Evolutionary conservation across 2,329 filamentous ascomycete genomes (phyloP).

Genomic region (Penicillium expansum): DNA sequence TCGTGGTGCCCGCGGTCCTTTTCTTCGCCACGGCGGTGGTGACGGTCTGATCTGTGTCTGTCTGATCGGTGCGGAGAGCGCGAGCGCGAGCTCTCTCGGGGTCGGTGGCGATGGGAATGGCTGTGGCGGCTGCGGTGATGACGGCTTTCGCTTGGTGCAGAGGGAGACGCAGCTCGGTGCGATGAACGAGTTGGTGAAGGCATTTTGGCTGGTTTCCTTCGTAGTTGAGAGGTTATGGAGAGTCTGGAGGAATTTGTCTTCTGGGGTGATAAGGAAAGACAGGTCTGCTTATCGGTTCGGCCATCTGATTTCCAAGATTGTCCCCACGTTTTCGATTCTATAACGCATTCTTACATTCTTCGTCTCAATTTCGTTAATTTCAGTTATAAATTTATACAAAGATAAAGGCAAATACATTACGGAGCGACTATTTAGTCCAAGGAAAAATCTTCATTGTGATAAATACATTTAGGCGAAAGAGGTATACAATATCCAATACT

Average conservation of each 20-base stretch:
- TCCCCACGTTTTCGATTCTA: background rate
- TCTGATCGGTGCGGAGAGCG: slow-evolving; percentile 36
- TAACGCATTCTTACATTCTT: background rate
- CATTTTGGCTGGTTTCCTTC: slow-evolving; percentile 10
- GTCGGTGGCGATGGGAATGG: slow-evolving; percentile 23
- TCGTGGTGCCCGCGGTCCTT: slow-evolving; percentile 24
- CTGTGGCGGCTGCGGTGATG: slow-evolving; percentile 20
- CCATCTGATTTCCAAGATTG: background rate
- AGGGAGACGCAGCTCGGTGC: slow-evolving; percentile 3
- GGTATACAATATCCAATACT: slow-evolving; percentile 18
- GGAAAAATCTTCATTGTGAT: slow-evolving; percentile 9
- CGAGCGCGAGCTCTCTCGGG: slow-evolving; percentile 32
- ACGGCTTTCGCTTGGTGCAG: slow-evolving; percentile 11
- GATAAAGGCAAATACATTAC: background rate
- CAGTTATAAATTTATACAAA: no score
- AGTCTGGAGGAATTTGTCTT: background rate
- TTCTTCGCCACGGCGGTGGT: slow-evolving; percentile 37
- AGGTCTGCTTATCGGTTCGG: slow-evolving; percentile 1
- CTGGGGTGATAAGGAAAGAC: slow-evolving; percentile 1
- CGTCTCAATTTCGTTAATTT: background rate
- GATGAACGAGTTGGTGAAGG: slow-evolving; percentile 14
- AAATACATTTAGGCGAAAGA: slow-evolving; percentile 28
- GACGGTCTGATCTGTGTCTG: slow-evolving; percentile 34
- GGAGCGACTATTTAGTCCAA: background rate
- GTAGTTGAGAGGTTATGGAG: background rate